Conservation (phyloP, 192 early-diverging fungal genomes). For the Coemansia sp. region DNA sequence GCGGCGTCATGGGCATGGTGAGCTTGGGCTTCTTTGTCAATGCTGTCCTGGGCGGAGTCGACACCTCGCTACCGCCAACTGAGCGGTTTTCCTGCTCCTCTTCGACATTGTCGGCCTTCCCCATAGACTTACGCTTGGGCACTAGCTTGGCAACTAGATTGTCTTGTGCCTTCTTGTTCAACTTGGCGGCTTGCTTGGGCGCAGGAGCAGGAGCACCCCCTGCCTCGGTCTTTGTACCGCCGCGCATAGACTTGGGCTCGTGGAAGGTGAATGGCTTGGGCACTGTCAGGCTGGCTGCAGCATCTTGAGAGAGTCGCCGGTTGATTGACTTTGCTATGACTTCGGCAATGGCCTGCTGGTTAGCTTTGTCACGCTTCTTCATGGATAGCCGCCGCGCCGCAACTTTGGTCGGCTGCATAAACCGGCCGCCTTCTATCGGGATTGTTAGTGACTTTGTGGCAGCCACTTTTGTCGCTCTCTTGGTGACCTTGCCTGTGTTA, state of each 20-base stretch:
- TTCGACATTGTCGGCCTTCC: not conserved
- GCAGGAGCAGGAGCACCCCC: not conserved
- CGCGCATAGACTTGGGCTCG: not conserved
- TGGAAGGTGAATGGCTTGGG: conserved; percentile 48
- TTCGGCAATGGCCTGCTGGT: conserved; percentile 26
- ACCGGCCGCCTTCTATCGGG: conserved; percentile 35
- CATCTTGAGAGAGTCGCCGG: conserved; percentile 14
- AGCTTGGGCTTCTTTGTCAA: conserved; percentile 15
- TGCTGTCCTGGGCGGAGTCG: conserved; percentile 11
- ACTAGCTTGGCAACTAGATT: conserved; percentile 20
- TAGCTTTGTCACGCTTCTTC: conserved; percentile 45
- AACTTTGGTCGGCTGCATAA: conserved; percentile 48
- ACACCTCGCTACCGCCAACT: not conserved
- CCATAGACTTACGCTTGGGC: conserved; percentile 15
- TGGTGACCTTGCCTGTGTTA: not conserved
- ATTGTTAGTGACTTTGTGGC: conserved; percentile 21
- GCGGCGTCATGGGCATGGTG: conserved; percentile 44
- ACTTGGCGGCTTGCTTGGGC: not conserved
- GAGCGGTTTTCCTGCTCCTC: not conserved
- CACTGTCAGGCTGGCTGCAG: conserved; percentile 19
- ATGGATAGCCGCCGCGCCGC: conserved; percentile 26
- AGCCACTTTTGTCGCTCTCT: not conserved
- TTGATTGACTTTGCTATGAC: conserved; percentile 36
- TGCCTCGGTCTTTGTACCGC: not conserved
- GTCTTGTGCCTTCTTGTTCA: conserved; percentile 23